Percentiles rank a stretch among this genome's conserved stretches.
Conservation (phyloP, 2,329 filamentous ascomycete species). For the Venturia oleaginea region DNA sequence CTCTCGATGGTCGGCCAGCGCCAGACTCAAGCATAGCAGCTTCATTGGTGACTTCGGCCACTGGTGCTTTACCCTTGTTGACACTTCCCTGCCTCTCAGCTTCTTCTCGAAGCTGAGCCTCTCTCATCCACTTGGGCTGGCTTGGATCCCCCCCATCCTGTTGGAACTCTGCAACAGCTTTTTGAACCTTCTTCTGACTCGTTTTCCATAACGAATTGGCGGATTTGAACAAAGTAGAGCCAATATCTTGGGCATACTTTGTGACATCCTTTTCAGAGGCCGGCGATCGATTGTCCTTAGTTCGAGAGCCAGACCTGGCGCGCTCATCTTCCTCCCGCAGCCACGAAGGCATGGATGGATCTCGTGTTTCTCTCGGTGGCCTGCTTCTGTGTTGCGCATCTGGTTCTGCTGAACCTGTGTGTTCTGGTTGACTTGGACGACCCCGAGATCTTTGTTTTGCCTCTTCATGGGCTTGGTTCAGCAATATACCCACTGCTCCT, state of each 20-base stretch:
- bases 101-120: conserved; percentile 40
- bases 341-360: conserved; percentile 48
- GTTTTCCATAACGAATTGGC: conserved; percentile 94
- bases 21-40: conserved; percentile 71
- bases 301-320: conserved; percentile 38
- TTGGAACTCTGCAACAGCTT: conserved; percentile 80
- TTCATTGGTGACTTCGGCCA: conserved; percentile 37
- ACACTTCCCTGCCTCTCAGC: conserved; percentile 15
- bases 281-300: conserved; percentile 47
- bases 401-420: neutral
- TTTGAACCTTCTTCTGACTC: conserved; percentile 83
- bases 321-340: conserved; percentile 49
- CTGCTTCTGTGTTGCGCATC: conserved; percentile 11
- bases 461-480: conserved; percentile 84
- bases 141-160: conserved; percentile 57
- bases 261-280: conserved; percentile 63
- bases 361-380: conserved; percentile 16
- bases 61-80: conserved; percentile 17
- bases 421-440: conserved; percentile 18
- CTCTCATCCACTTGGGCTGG: conserved; percentile 94
- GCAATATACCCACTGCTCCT: conserved; percentile 75
- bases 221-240: conserved; percentile 79
- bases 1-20: conserved; percentile 43
- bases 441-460: conserved; percentile 58
- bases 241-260: conserved; percentile 73